Evolutionary conservation across 192 early-diverging fungal species (phyloP).

Genomic region (Gaertneriomyces sp.): DNA sequence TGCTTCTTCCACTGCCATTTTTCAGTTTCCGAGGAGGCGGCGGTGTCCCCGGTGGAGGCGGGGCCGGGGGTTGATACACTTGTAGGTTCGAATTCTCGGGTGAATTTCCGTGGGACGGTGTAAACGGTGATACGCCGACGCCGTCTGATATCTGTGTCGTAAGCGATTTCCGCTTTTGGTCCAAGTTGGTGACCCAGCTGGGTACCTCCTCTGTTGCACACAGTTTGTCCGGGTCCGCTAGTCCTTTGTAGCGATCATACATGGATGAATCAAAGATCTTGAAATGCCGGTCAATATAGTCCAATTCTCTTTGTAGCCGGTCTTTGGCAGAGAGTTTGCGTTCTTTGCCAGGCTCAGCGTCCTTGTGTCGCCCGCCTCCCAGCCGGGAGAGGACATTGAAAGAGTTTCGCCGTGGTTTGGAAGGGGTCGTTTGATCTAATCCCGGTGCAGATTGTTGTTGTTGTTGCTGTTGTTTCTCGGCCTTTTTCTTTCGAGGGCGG

Average conservation of each 20-base stretch:
- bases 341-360: neutral
- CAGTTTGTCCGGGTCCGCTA: conserved; percentile 63
- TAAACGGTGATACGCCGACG: no score
- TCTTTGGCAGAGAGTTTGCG: conserved; percentile 44
- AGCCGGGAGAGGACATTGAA: conserved; percentile 1
- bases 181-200: conserved; percentile 57
- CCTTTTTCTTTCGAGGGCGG: conserved; percentile 48
- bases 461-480: conserved; percentile 23
- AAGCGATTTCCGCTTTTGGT: neutral
- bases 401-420: conserved; percentile 10
- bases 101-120: no score
- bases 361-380: neutral
- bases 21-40: no score
- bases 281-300: conserved; percentile 68
- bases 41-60: no score
- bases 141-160: no score
- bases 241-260: conserved; percentile 57
- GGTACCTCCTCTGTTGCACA: conserved; percentile 61
- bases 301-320: conserved; percentile 57
- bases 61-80: no score
- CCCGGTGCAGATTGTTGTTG: neutral
- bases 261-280: conserved; percentile 78
- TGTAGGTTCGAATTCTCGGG: no score
- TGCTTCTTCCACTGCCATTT: no score
- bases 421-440: conserved; percentile 7